These are phyloP conservation scores for Calonectria honghensis DNA, from an alignment of 2,329 filamentous ascomycete species.

Conservation along the genomic window DNA sequence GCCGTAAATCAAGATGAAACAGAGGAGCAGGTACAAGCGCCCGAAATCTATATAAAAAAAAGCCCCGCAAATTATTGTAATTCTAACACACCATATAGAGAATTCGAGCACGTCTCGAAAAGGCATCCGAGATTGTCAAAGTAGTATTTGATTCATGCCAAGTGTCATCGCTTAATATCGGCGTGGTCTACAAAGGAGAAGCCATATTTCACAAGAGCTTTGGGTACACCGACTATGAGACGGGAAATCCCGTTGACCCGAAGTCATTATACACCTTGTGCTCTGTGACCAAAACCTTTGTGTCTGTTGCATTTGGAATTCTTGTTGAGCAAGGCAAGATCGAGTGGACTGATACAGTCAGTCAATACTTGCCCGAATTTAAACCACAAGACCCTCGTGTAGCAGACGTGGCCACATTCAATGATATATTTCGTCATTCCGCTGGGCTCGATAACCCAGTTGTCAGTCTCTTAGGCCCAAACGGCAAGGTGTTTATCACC, in stretches of 20 bases:
- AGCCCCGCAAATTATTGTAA: no score
- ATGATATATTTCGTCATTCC: slow-evolving; percentile 8
- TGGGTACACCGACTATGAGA: neutral
- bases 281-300: slow-evolving; percentile 21
- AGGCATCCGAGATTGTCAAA: neutral
- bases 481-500: neutral
- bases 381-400: slow-evolving; percentile 12
- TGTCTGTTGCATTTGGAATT: slow-evolving; percentile 23
- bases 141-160: neutral
- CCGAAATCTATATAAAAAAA: neutral
- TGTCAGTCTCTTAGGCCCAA: neutral
- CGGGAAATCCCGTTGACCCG: neutral
- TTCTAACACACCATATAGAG: no score
- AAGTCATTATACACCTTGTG: slow-evolving; percentile 17
- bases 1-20: neutral
- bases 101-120: neutral
- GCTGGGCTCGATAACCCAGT: slow-evolving; percentile 14
- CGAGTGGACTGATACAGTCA: slow-evolving; percentile 13
- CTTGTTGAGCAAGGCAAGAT: slow-evolving; percentile 17
- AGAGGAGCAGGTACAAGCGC: neutral
- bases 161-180: slow-evolving; percentile 5
- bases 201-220: neutral
- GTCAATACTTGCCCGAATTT: slow-evolving; percentile 18
- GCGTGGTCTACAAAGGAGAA: slow-evolving; percentile 11
- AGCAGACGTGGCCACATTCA: slow-evolving; percentile 4